Evolutionary conservation across 2,329 filamentous ascomycete species (phyloP), one percentile per base, ranked within the genome.

Genomic region (Trichophyton simii): DNA sequence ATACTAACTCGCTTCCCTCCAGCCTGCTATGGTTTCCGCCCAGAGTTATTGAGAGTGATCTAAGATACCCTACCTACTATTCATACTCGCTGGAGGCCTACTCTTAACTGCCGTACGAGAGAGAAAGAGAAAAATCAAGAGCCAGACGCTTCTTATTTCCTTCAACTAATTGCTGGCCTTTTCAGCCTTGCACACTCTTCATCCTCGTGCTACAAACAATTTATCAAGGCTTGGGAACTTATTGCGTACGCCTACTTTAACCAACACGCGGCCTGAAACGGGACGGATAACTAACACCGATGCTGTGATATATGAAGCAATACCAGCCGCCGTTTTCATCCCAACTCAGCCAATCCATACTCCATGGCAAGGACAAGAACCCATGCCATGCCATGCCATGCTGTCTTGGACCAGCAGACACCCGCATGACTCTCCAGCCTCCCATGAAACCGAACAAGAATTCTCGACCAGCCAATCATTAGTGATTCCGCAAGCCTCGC

Each of bases 11-110:
- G 13, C 5, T 57, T 34, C 5, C 52, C 15, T 58, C 61, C 68
- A 77, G 75, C 75, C 75, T 66, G 75, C 75, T 64, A 67, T 73
- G 58, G 73, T 76, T 54, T 76, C 75, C 34, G 75, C 75, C 28
- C 75, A 77, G 66, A 77, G 75, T 66, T 77, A 73, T 65, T 77
- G 22, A 73, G 66, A 18, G n/a, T 44, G 6, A 18, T 18, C n/a
- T 20, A 18, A 15, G 41, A 58, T 48, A 48, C 20, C 28, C 28
- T 34, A 41, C n/a, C 31, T n/a, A 20, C 5, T 54, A 9, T 25
- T 25, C 15, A 54, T 25, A 54, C 28, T 15, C 28, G 22, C 22
- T 34, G 34, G 13, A 34, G 50, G 31, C 11, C 50, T 31, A 54
- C 50, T 34, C 50, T 54, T 54, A 54, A 11, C 15, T 54, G 50